Evolutionary conservation across 2,329 filamentous ascomycete genomes (phyloP).

Genomic region (Gaeumannomyces sp.): DNA sequence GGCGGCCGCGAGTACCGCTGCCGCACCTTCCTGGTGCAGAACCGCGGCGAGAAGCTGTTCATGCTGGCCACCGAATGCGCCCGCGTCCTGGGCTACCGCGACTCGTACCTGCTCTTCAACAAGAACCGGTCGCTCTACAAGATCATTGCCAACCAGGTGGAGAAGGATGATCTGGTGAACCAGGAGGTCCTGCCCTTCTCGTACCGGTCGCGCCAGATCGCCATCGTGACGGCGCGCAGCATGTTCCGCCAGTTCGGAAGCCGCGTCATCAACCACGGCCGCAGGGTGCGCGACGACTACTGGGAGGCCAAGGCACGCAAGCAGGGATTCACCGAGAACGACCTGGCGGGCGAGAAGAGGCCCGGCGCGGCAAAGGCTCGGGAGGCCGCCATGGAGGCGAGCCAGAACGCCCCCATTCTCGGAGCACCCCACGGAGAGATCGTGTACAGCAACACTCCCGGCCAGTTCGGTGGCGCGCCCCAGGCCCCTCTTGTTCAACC

Average conservation of each 20-base stretch:
- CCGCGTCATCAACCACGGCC: slow-evolving; percentile 81
- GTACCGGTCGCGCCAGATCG: slow-evolving; percentile 96
- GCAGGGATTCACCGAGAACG: slow-evolving; percentile 96
- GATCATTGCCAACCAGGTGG: slow-evolving; percentile 91
- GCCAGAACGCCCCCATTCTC: slow-evolving; percentile 52
- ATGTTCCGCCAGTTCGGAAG: slow-evolving; percentile 99
- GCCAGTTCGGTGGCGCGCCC: slow-evolving; percentile 58
- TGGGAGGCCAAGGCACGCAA: slow-evolving; percentile 97
- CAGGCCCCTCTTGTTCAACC: slow-evolving; percentile 65
- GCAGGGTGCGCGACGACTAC: slow-evolving; percentile 92
- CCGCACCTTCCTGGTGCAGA: slow-evolving; percentile 86
- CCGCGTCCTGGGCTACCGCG: slow-evolving; percentile 84
- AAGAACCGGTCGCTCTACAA: slow-evolving; percentile 96
- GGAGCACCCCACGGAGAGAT: slow-evolving; percentile 75
- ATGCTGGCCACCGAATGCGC: slow-evolving; percentile 99
- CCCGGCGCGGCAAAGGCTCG: slow-evolving; percentile 85
- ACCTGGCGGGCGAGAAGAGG: slow-evolving; percentile 90
- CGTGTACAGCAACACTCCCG: slow-evolving; percentile 72
- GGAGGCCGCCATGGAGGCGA: slow-evolving; percentile 68
- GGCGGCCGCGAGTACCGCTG: slow-evolving; percentile 86
- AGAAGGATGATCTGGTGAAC: slow-evolving; percentile 92
- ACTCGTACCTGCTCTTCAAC: slow-evolving; percentile 98
- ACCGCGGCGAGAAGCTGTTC: slow-evolving; percentile 88
- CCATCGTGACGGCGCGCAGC: slow-evolving; percentile 92
- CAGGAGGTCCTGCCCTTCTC: slow-evolving; percentile 97